These are phyloP conservation scores for Alternaria novae-zelandiae DNA, from an alignment of 2,329 filamentous ascomycete genomes.

Conservation along the genomic window DNA sequence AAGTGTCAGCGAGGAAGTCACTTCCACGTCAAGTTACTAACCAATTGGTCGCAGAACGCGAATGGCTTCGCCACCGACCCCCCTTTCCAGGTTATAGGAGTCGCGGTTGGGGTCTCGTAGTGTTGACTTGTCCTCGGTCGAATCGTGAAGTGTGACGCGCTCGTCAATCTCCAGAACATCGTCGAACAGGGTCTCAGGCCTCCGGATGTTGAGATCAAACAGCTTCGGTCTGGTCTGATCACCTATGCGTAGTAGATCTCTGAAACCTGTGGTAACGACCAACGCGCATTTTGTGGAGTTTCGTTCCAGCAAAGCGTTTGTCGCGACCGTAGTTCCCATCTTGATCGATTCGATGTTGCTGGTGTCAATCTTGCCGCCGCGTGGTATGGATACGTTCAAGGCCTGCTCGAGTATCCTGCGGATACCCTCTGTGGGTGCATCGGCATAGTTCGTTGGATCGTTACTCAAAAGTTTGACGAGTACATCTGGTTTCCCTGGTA, in stretches of 20 bases:
- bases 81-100: conserved; percentile 13
- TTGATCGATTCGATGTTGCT: conserved; percentile 24
- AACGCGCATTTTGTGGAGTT: conserved; percentile 18
- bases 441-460: conserved; percentile 38
- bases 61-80: conserved; percentile 21
- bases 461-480: conserved; percentile 39
- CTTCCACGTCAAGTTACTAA: not conserved
- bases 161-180: conserved; percentile 32
- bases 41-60: not conserved
- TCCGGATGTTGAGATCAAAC: conserved; percentile 32
- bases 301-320: conserved; percentile 33
- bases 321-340: conserved; percentile 33
- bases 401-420: conserved; percentile 35
- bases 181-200: conserved; percentile 24
- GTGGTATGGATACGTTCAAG: conserved; percentile 19
- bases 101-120: conserved; percentile 3
- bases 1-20: not conserved
- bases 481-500: conserved; percentile 30
- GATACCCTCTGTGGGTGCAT: conserved; percentile 45
- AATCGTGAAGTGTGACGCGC: conserved; percentile 31
- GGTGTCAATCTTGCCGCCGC: conserved; percentile 27
- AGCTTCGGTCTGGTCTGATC: conserved; percentile 32
- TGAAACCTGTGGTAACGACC: conserved; percentile 27
- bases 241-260: conserved; percentile 31
- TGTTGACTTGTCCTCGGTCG: conserved; percentile 21